Evolutionary conservation across 2,329 filamentous ascomycete species (phyloP).

Genomic region (Chlorencoelia australis): DNA sequence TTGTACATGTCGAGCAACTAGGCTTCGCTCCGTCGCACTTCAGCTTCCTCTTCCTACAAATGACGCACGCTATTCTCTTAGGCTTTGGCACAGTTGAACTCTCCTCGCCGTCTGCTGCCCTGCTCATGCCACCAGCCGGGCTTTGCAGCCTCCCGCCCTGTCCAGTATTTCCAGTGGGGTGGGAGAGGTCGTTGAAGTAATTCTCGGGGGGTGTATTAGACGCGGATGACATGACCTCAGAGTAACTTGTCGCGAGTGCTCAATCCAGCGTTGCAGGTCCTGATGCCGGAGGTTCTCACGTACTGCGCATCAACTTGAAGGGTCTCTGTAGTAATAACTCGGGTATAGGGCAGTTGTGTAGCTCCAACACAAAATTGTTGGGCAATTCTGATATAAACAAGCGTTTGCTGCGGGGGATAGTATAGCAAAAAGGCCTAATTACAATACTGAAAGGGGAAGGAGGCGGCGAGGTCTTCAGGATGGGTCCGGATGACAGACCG

Average conservation of each 20-base stretch:
- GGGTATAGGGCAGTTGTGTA: too few species aligned
- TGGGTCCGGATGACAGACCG: too few species aligned
- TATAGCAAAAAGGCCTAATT: too few species aligned
- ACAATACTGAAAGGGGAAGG: too few species aligned
- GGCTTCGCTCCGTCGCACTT: constrained; percentile 57
- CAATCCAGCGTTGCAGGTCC: neutral
- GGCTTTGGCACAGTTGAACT: constrained; percentile 57
- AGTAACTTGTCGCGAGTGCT: too few species aligned
- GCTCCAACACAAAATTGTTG: too few species aligned
- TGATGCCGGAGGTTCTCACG: neutral
- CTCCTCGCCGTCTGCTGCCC: constrained; percentile 34
- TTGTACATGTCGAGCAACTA: constrained; percentile 56
- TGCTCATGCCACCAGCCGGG: constrained; percentile 26
- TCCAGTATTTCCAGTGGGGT: constrained; percentile 24
- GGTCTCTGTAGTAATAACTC: too few species aligned
- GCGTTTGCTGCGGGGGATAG: too few species aligned
- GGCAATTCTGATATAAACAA: too few species aligned
- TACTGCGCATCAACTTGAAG: neutral
- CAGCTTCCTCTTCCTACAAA: constrained; percentile 87
- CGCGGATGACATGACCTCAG: constrained; percentile 23
- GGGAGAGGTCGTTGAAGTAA: constrained; percentile 47
- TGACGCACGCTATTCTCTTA: constrained; percentile 92
- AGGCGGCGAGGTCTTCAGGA: too few species aligned
- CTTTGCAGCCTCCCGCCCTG: constrained; percentile 25
- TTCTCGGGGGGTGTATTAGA: constrained; percentile 31